Conservation (phyloP, 164 flowering plant species). For the Saururus chinensis region DNA sequence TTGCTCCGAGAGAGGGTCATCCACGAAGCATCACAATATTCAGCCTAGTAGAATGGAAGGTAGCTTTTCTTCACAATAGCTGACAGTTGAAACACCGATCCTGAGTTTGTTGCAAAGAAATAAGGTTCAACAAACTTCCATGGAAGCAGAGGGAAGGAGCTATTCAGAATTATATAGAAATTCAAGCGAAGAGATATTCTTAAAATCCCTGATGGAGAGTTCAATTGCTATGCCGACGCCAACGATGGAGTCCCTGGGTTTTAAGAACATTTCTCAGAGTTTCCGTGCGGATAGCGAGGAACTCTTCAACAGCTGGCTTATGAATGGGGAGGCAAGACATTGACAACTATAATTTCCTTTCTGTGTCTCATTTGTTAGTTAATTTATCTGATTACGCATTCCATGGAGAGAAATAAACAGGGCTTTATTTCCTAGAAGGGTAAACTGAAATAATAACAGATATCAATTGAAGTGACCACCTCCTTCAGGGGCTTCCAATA, state of each 20-base stretch:
- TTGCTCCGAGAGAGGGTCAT: too few species aligned
- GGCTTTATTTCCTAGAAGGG: too few species aligned
- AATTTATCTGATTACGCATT: too few species aligned
- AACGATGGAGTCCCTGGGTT: slow-evolving; percentile 66
- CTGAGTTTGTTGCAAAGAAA: not conserved
- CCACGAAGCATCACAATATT: too few species aligned
- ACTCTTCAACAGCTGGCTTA: slow-evolving; percentile 72
- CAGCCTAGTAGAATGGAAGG: not conserved
- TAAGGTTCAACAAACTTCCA: slow-evolving; percentile 5
- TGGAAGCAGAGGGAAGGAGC: slow-evolving; percentile 50
- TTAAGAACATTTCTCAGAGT: slow-evolving; percentile 44
- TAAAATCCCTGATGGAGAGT: slow-evolving; percentile 54
- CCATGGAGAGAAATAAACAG: too few species aligned
- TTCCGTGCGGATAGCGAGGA: slow-evolving; percentile 67
- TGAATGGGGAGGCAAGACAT: slow-evolving; percentile 64
- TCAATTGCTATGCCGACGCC: slow-evolving; percentile 49
- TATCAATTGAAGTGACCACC: too few species aligned
- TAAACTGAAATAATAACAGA: too few species aligned
- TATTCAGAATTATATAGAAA: slow-evolving; percentile 48
- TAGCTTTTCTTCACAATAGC: not conserved
- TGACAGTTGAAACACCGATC: not conserved
- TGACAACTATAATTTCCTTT: slow-evolving; percentile 2
- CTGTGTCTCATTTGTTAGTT: slow-evolving; percentile 1
- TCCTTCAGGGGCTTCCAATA: too few species aligned
- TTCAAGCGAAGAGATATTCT: slow-evolving; percentile 56